A percentile compares a stretch with the other conserved stretches of the same genome.
Conservation (phyloP, 805 yeast genomes). For the Kuraishia capsulata region DNA sequence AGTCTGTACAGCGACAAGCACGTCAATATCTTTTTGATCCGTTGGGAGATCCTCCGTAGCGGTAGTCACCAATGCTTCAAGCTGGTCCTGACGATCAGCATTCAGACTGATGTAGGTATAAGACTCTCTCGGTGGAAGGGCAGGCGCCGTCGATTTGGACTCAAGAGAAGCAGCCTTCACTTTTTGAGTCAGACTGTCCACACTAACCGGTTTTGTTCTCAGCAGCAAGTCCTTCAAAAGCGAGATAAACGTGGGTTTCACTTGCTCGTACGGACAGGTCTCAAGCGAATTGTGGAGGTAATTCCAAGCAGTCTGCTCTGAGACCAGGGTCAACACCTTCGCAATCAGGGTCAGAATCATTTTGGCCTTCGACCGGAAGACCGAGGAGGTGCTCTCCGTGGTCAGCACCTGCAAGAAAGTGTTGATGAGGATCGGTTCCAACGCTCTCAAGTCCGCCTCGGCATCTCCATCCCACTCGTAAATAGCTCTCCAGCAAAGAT, state of each 20-base stretch:
- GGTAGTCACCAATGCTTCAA: not conserved
- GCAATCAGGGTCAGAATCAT: conserved; percentile 52
- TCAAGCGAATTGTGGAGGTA: conserved; percentile 57
- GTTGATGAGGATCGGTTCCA: conserved; percentile 16
- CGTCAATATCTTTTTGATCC: not conserved
- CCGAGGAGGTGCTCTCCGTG: conserved; percentile 23
- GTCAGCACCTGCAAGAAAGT: conserved; percentile 31
- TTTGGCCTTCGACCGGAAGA: conserved; percentile 24
- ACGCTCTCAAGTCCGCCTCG: conserved; percentile 8
- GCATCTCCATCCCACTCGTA: conserved; percentile 1
- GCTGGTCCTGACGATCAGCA: conserved; percentile 1
- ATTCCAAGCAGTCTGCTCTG: conserved; percentile 46
- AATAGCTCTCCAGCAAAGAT: conserved; percentile 28
- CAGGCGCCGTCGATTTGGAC: not conserved
- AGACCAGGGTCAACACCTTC: conserved; percentile 47
- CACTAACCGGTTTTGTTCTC: conserved; percentile 16
- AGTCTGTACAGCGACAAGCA: not conserved
- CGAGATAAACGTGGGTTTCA: conserved; percentile 51
- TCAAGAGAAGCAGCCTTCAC: not conserved
- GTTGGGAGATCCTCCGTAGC: conserved; percentile 1
- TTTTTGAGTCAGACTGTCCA: not conserved
- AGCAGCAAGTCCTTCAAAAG: conserved; percentile 60
- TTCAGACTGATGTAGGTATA: conserved; percentile 1
- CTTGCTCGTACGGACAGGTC: conserved; percentile 56
- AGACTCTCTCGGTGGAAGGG: not conserved